Evolutionary conservation across 495 filamentous ascomycete genomes (phyloP), one percentile per base, ranked within the genome.

Genomic region (Hyaloscypha finlandica): DNA sequence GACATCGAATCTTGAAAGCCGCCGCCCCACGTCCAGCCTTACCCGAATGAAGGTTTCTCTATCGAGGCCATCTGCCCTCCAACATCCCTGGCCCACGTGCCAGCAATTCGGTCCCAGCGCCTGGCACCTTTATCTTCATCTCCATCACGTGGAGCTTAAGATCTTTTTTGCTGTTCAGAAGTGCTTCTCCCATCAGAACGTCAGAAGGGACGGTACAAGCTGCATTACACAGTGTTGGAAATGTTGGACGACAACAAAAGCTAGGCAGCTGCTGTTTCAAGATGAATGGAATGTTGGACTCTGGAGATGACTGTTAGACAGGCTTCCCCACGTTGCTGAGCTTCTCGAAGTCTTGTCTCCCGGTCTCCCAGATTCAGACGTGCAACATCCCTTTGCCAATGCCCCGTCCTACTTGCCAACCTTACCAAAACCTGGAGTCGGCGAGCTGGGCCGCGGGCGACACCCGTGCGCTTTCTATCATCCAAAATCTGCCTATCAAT

Each of bases 11-110:
- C 37, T 25, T 52, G 57, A 19, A 59, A 55, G 8, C 19, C 31
- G 51, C 52, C 22, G 30, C 63, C 48, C 51, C 60, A 63, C 37
- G 35, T 70, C 42, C 68, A 70, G 68, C 68, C 68, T 70, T 70
- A 63, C 59, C 67, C 67, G 62, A 48, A 48, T 19, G 9, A 19
- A 48, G 42, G 42, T 48, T 48, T 48, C 42, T 48, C 16, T 12
- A 48, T 48, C 42, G 16, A 14, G 9, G 42, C 42, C 42, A 48
- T 48, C 42, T 48, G 42, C 35, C 35, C 35, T 37, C 42, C 42
- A 48, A 48, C 42, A 48, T 48, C 42, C 42, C 42, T 48, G 42
- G 42, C 9, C 42, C 42, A 48, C 42, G 42, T 48, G 42, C 42
- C 42, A 16, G 42, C 9, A 48, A 19, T 48, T 48, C 42, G 9